phyloP scores from a whole-genome alignment of 495 filamentous ascomycete genomes.

The Mycothermus thermophilus region DNA sequence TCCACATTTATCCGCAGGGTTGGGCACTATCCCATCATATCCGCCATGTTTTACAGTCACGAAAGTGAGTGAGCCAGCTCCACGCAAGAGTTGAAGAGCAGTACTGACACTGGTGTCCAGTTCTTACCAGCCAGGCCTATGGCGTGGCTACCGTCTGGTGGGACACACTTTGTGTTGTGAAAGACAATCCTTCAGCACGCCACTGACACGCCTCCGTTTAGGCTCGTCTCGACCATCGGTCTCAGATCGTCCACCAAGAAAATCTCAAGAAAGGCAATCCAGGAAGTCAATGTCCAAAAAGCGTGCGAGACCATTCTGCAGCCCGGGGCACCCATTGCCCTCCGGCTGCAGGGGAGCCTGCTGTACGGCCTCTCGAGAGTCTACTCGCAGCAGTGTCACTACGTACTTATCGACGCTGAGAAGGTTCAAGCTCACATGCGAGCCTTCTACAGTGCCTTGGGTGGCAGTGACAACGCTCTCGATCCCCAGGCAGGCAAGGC shows the following conservation, averaged over 20 bases:
- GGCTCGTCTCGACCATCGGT: conserved; percentile 84
- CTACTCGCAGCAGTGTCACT: conserved; percentile 73
- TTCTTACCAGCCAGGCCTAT: conserved; percentile 76
- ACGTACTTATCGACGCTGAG: conserved; percentile 69
- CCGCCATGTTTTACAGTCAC: conserved; percentile 79
- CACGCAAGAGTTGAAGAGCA: background rate
- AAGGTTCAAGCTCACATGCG: conserved; percentile 60
- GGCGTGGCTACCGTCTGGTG: conserved; percentile 94
- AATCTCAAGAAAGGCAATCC: conserved; percentile 75
- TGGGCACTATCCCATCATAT: no score
- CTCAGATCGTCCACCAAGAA: conserved; percentile 51
- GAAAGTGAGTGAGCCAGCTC: conserved; percentile 46
- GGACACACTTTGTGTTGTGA: background rate
- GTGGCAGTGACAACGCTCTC: conserved; percentile 32
- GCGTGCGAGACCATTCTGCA: conserved; percentile 77
- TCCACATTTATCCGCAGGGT: no score
- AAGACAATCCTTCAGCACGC: no score
- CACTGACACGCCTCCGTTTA: conserved; percentile 17
- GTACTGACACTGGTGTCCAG: conserved; percentile 29
- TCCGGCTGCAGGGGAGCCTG: conserved; percentile 83
- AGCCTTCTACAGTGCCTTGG: conserved; percentile 40
- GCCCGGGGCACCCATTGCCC: conserved; percentile 75
- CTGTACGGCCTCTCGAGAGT: conserved; percentile 78
- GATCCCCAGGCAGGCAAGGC: conserved; percentile 59
- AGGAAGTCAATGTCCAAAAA: conserved; percentile 71